Percentiles rank a stretch among this genome's conserved stretches.
phyloP scores from a whole-genome alignment of 495 filamentous ascomycete genomes.

The Amniculicola lignicola region DNA sequence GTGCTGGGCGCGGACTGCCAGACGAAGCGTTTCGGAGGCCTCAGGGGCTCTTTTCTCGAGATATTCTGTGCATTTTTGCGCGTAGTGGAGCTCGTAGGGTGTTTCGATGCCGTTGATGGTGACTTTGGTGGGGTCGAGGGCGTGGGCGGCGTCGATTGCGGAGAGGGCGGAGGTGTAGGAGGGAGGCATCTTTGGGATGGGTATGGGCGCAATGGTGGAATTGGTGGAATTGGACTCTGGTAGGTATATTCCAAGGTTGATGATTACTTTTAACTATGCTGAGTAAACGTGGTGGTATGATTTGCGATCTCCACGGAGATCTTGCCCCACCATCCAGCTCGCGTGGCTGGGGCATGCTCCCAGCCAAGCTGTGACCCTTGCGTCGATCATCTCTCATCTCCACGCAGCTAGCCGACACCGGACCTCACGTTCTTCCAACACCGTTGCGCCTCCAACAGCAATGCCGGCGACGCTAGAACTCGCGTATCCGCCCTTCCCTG shows the following conservation, averaged over 20 bases:
- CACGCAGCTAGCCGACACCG: no score
- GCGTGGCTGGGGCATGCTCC: no score
- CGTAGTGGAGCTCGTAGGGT: conserved; percentile 78
- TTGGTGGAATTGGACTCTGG: no score
- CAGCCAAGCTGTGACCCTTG: no score
- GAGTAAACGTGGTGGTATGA: no score
- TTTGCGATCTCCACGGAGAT: no score
- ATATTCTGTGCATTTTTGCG: conserved; percentile 70
- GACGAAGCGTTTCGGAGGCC: conserved; percentile 60
- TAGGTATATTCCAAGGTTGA: no score
- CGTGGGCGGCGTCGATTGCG: conserved; percentile 70
- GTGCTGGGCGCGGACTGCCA: conserved; percentile 80
- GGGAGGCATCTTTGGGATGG: background rate
- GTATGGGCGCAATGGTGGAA: background rate
- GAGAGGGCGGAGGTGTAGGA: conserved; percentile 50
- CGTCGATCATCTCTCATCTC: no score
- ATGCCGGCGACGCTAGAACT: background rate
- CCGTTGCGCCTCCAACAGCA: background rate
- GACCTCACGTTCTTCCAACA: background rate
- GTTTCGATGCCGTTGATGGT: conserved; percentile 41
- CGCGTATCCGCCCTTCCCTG: conserved; percentile 3
- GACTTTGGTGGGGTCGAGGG: conserved; percentile 59
- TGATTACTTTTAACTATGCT: no score
- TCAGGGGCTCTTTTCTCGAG: conserved; percentile 53
- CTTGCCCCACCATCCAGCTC: background rate